Conservation (phyloP, 805 yeast species). For the Candida manassasensis region DNA sequence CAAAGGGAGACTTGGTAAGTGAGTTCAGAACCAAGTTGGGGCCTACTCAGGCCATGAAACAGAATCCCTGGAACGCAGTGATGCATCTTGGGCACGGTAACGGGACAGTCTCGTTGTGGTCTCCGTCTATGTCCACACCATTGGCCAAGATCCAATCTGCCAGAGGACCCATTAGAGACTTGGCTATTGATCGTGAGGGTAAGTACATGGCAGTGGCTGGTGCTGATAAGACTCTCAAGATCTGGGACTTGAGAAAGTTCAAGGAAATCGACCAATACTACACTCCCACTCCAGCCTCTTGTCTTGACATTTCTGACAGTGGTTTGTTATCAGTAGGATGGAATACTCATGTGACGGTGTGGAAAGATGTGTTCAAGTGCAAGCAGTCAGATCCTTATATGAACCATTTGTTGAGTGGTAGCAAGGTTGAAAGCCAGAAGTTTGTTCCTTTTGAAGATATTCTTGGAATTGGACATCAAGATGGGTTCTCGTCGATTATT, state of each 20-base stretch:
- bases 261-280: constrained; percentile 65
- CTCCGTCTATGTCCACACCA: constrained; percentile 84
- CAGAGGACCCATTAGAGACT: constrained; percentile 81
- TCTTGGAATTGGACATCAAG: constrained; percentile 80
- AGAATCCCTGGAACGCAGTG: constrained; percentile 94
- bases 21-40: constrained; percentile 87
- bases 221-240: constrained; percentile 74
- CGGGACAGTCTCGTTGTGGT: constrained; percentile 91
- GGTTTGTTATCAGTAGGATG: constrained; percentile 87
- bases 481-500: constrained; percentile 78
- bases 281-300: constrained; percentile 81
- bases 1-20: constrained; percentile 82
- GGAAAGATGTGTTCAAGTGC: constrained; percentile 77
- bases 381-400: constrained; percentile 85
- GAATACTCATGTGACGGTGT: constrained; percentile 92
- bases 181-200: constrained; percentile 89
- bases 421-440: constrained; percentile 58
- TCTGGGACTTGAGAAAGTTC: constrained; percentile 91
- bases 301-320: constrained; percentile 77
- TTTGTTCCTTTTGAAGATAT: constrained; percentile 96
- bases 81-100: constrained; percentile 90
- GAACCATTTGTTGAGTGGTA: constrained; percentile 82
- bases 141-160: constrained; percentile 75
- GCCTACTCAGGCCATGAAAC: constrained; percentile 82
- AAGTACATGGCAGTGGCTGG: constrained; percentile 92